Evolutionary conservation across 2,329 filamentous ascomycete species (phyloP).

Genomic region (Sporothrix pseudoabietina): DNA sequence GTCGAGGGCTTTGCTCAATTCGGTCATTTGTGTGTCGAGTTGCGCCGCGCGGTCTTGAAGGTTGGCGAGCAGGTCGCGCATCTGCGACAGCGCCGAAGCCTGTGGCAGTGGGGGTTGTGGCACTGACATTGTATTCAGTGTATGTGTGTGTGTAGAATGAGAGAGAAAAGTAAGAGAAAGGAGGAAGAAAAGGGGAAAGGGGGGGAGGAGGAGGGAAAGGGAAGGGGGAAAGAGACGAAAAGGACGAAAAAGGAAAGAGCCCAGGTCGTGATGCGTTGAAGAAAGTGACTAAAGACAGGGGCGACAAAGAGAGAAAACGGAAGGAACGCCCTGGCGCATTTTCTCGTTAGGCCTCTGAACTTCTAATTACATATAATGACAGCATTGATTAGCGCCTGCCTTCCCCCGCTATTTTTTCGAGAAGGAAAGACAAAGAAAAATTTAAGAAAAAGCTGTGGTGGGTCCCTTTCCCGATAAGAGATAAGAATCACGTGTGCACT

Average conservation of each 20-base stretch:
- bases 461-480: constrained; percentile 8
- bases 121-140: not conserved
- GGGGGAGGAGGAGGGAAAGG: not conserved
- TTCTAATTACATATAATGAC: not conserved
- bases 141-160: not conserved
- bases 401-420: constrained; percentile 5
- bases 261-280: not conserved
- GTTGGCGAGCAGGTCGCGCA: constrained; percentile 59
- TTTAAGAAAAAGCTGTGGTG: not conserved
- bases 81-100: constrained; percentile 8
- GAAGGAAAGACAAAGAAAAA: not conserved
- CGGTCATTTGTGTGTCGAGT: constrained; percentile 73
- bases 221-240: not conserved
- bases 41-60: constrained; percentile 74
- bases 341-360: not conserved
- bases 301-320: constrained; percentile 4
- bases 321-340: not conserved
- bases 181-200: not conserved
- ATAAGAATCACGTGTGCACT: constrained; percentile 5
- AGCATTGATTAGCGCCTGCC: constrained; percentile 1
- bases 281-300: not conserved
- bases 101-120: constrained; percentile 10
- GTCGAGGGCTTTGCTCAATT: constrained; percentile 73
- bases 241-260: not conserved
- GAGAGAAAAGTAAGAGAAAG: not conserved